Evolutionary conservation across 2,329 filamentous ascomycete genomes (phyloP).

Genomic region (Microcyclospora tardicrescens): DNA sequence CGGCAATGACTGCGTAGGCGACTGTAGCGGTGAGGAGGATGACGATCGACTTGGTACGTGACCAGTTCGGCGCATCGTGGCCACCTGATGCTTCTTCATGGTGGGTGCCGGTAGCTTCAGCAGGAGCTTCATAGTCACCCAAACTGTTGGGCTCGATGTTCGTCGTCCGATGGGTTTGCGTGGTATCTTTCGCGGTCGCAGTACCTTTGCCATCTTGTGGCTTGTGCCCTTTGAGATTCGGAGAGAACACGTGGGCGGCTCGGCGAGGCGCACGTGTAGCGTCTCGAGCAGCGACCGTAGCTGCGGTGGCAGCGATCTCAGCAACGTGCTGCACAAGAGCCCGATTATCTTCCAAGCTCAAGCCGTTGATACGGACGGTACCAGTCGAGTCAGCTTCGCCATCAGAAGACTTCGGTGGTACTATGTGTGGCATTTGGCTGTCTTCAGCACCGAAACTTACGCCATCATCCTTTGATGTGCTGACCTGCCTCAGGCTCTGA

Average conservation of each 20-base stretch:
- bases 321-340: conserved; percentile 74
- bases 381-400: conserved; percentile 35
- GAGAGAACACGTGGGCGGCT: conserved; percentile 29
- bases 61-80: conserved; percentile 98
- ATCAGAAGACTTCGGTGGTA: conserved; percentile 53
- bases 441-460: conserved; percentile 2
- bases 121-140: not conserved
- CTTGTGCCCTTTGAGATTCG: not conserved
- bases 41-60: conserved; percentile 75
- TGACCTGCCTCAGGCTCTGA: conserved; percentile 71
- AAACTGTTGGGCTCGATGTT: conserved; percentile 3
- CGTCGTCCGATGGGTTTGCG: conserved; percentile 3
- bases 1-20: conserved; percentile 90
- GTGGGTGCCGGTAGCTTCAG: conserved; percentile 10
- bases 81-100: conserved; percentile 41
- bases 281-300: conserved; percentile 74
- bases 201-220: conserved; percentile 1
- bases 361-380: conserved; percentile 41
- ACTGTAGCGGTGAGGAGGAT: conserved; percentile 82
- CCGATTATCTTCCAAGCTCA: conserved; percentile 72
- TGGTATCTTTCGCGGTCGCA: conserved; percentile 2
- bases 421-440: conserved; percentile 51
- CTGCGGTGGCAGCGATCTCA: conserved; percentile 86
- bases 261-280: conserved; percentile 44
- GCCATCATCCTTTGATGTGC: conserved; percentile 14